These are phyloP conservation scores for Pythium guiyangense DNA, from an alignment of 352 stramenopile genomes.

Conservation along the genomic window DNA sequence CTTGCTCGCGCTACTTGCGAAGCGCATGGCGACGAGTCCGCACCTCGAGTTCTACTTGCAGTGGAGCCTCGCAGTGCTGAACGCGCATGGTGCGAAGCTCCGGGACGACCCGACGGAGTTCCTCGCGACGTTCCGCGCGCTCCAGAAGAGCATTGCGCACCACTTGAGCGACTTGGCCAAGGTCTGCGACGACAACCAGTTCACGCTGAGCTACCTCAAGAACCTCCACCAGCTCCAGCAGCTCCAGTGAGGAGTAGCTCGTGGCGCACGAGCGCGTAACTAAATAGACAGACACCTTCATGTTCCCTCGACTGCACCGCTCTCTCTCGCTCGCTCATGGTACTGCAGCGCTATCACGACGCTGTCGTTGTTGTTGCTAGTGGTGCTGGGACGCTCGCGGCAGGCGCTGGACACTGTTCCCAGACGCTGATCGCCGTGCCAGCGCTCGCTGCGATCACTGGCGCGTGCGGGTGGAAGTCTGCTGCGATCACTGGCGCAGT, in stretches of 20 bases:
- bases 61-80: slow-evolving; percentile 94
- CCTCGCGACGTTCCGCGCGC: slow-evolving; percentile 72
- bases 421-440: slow-evolving; percentile 66
- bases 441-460: slow-evolving; percentile 71
- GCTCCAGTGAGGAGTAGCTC: slow-evolving; percentile 5
- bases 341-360: not conserved
- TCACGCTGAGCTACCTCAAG: slow-evolving; percentile 83
- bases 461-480: slow-evolving; percentile 58
- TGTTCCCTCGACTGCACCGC: not conserved
- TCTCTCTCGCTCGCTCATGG: not conserved
- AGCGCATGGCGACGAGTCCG: slow-evolving; percentile 89
- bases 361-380: not conserved
- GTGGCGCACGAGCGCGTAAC: slow-evolving; percentile 15
- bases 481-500: slow-evolving; percentile 88
- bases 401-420: slow-evolving; percentile 14
- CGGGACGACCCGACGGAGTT: slow-evolving; percentile 75
- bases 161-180: slow-evolving; percentile 84
- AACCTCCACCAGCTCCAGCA: slow-evolving; percentile 62
- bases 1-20: slow-evolving; percentile 91
- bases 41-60: slow-evolving; percentile 98
- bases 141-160: slow-evolving; percentile 84
- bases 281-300: slow-evolving; percentile 37
- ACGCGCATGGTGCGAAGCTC: slow-evolving; percentile 89
- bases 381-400: not conserved
- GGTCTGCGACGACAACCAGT: slow-evolving; percentile 89